These are phyloP conservation scores for Suhomyces yuchorum DNA, from an alignment of 1,139 yeast species.

Conservation along the genomic window DNA sequence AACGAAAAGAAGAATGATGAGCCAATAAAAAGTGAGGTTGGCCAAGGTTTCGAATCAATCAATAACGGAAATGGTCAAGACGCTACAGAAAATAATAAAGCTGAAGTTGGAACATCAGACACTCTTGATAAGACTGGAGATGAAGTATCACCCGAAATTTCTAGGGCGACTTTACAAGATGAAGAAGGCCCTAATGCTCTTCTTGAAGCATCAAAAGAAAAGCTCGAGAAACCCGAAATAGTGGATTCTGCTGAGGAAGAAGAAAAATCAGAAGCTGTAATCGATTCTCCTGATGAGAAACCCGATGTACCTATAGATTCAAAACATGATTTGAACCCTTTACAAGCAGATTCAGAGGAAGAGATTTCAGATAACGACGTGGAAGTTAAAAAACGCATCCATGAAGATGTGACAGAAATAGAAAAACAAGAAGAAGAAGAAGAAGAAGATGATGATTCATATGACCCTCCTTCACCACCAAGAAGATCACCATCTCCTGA, in stretches of 20 bases:
- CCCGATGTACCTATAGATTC: neutral
- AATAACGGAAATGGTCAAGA: neutral
- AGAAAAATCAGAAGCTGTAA: neutral
- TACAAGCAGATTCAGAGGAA: no score
- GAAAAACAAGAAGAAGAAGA: neutral
- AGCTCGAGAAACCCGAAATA: neutral
- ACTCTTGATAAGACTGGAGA: neutral
- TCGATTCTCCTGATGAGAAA: neutral
- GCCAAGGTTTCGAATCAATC: neutral
- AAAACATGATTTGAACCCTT: no score
- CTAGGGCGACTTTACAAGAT: neutral
- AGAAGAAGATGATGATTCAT: conserved; percentile 11
- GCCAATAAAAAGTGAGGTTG: neutral
- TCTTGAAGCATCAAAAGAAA: neutral
- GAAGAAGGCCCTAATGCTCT: neutral
- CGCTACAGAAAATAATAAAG: neutral
- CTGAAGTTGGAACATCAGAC: neutral
- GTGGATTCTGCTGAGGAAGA: neutral
- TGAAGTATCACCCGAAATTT: neutral
- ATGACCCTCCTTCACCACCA: conserved; percentile 10
- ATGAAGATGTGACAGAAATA: no score
- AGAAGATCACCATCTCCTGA: conserved; percentile 7
- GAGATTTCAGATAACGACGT: neutral
- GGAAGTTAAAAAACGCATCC: no score
- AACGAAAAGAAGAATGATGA: neutral